These are phyloP conservation scores for Physaria fendleri DNA, from an alignment of 345 rosid species.

Conservation along the genomic window DNA sequence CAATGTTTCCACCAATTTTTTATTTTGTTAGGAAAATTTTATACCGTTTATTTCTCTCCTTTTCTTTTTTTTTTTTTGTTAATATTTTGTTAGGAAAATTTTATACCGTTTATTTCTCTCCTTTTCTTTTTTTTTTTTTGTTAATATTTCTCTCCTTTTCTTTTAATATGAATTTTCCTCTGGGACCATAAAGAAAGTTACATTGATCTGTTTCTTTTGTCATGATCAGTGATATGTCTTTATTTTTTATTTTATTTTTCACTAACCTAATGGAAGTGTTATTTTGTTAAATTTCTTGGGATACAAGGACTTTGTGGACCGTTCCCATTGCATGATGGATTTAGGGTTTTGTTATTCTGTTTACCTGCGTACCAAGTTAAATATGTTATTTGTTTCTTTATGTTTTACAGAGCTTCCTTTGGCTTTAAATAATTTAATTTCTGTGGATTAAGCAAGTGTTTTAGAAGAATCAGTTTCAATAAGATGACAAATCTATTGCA, in stretches of 20 bases:
- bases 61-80: too few relatives aligned
- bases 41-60: constrained; percentile 1
- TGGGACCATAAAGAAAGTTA: neutral
- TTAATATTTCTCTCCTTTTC: too few relatives aligned
- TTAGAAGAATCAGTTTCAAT: neutral
- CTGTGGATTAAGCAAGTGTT: neutral
- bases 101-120: too few relatives aligned
- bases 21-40: too few relatives aligned
- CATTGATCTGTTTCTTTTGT: too few relatives aligned
- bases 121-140: too few relatives aligned
- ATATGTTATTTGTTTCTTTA: neutral
- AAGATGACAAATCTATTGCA: constrained; percentile 13
- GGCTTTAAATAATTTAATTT: neutral
- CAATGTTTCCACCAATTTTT: neutral
- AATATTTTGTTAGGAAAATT: too few relatives aligned
- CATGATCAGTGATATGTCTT: neutral
- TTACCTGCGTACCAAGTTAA: neutral
- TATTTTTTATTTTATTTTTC: neutral
- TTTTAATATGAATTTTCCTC: too few relatives aligned
- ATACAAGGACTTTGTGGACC: neutral
- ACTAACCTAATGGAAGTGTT: neutral
- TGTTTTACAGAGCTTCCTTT: neutral
- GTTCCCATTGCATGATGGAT: too few relatives aligned
- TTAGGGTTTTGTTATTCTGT: neutral
- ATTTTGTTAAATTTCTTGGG: neutral